Conservation (phyloP, 2,329 filamentous ascomycete species). For the Dactylellina leptospora region DNA sequence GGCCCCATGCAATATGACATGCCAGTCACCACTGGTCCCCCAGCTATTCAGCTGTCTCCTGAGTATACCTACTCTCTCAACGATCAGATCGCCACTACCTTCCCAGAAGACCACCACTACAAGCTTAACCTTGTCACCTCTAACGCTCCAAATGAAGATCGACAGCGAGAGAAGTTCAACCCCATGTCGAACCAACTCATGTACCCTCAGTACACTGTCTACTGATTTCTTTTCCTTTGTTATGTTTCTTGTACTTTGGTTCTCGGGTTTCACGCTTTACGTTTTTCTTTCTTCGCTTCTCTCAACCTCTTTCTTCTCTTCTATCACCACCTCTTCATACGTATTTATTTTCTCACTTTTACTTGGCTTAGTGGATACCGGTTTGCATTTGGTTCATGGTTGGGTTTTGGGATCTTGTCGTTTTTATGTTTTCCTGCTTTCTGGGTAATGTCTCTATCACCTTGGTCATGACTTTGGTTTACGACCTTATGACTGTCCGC, state of each 20-base stretch:
- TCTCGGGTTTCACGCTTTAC: not conserved
- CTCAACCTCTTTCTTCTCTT: constrained; percentile 9
- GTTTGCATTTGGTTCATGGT: constrained; percentile 51
- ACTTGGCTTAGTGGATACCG: constrained; percentile 36
- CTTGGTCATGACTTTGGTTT: constrained; percentile 45
- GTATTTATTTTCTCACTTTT: constrained; percentile 25
- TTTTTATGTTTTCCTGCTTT: constrained; percentile 29
- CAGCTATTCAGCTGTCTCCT: constrained; percentile 41
- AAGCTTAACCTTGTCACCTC: constrained; percentile 41
- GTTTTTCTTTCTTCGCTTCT: constrained; percentile 14
- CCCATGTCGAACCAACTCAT: constrained; percentile 34
- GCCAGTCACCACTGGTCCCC: constrained; percentile 42
- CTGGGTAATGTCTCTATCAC: constrained; percentile 49
- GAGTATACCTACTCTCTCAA: constrained; percentile 46
- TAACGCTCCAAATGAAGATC: constrained; percentile 32
- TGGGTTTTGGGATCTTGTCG: constrained; percentile 40
- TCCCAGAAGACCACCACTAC: constrained; percentile 50
- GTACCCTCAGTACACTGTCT: constrained; percentile 43
- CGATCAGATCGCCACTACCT: constrained; percentile 46
- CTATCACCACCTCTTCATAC: constrained; percentile 9
- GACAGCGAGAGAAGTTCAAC: constrained; percentile 32
- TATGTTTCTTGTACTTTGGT: constrained; percentile 2
- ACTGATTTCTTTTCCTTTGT: constrained; percentile 20
- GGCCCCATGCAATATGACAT: constrained; percentile 43
- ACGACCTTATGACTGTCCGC: constrained; percentile 52